Percentiles rank a stretch among this genome's conserved stretches.
Conservation (phyloP, 768 basidiomycete species). For the Austroboletus eburneus region DNA sequence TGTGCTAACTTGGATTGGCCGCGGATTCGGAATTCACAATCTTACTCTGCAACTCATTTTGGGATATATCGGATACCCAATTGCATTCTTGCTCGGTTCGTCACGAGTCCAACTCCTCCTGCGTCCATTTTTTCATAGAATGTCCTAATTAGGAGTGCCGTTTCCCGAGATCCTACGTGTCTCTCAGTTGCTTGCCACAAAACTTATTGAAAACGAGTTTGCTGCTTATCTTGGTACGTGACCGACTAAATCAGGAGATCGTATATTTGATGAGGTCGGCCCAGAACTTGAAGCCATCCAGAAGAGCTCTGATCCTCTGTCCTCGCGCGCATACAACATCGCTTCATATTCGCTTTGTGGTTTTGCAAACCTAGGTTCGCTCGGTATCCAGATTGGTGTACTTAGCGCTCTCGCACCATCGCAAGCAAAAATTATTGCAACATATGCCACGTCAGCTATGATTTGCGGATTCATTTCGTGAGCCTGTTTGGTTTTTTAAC, state of each 20-base stretch:
- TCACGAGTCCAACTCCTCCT: background rate
- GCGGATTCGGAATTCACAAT: conserved; percentile 75
- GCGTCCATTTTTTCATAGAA: conserved; percentile 2
- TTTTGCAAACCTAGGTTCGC: conserved; percentile 81
- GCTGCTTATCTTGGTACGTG: conserved; percentile 56
- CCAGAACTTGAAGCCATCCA: conserved; percentile 44
- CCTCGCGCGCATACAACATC: conserved; percentile 73
- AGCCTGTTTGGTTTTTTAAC: conserved; percentile 1
- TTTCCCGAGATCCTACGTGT: conserved; percentile 77
- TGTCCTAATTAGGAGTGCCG: conserved; percentile 53
- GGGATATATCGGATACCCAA: conserved; percentile 84
- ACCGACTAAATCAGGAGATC: background rate
- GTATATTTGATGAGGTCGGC: background rate
- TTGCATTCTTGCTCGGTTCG: conserved; percentile 68
- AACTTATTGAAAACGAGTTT: conserved; percentile 86
- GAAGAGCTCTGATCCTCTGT: conserved; percentile 49
- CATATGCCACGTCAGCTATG: conserved; percentile 65
- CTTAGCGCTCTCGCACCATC: conserved; percentile 66
- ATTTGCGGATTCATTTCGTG: conserved; percentile 63
- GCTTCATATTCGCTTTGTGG: conserved; percentile 87
- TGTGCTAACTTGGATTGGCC: conserved; percentile 84
- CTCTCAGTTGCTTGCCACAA: conserved; percentile 77
- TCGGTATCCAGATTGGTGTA: conserved; percentile 85
- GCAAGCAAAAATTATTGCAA: conserved; percentile 66
- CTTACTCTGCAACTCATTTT: conserved; percentile 83